These are phyloP conservation scores for Hamamelis virginiana DNA, from an alignment of 164 flowering plant genomes.

Conservation along the genomic window DNA sequence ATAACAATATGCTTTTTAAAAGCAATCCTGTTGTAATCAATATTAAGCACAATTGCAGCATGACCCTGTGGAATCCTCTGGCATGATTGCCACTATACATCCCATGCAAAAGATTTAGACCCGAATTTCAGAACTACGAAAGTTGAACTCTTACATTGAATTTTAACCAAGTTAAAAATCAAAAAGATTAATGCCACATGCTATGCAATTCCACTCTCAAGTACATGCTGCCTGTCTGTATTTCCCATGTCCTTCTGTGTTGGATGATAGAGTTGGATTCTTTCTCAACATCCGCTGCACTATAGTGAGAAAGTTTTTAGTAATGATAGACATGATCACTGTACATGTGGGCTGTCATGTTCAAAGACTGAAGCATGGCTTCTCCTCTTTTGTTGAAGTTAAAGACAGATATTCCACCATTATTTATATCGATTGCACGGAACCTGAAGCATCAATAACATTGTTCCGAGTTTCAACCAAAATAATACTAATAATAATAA, in stretches of 20 bases:
- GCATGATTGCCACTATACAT: background rate
- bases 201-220: no score
- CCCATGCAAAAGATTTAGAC: background rate
- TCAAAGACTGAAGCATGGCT: slow-evolving; percentile 67
- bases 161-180: background rate
- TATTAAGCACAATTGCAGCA: no score
- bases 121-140: background rate
- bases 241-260: background rate
- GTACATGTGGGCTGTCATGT: slow-evolving; percentile 77
- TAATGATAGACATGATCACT: slow-evolving; percentile 49
- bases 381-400: slow-evolving; percentile 60
- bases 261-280: background rate
- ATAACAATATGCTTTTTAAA: no score
- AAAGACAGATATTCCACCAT: slow-evolving; percentile 62
- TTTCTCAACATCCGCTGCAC: background rate
- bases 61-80: no score
- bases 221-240: background rate
- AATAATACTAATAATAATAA: no score
- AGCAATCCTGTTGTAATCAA: no score
- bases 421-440: slow-evolving; percentile 61
- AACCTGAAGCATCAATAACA: slow-evolving; percentile 41
- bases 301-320: slow-evolving; percentile 16
- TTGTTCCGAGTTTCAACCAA: no score
- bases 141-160: background rate
- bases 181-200: no score